Evolutionary conservation across 1,284 basidiomycete genomes (phyloP), one percentile per base, ranked within the genome.

Genomic region (Sparassis latifolia): DNA sequence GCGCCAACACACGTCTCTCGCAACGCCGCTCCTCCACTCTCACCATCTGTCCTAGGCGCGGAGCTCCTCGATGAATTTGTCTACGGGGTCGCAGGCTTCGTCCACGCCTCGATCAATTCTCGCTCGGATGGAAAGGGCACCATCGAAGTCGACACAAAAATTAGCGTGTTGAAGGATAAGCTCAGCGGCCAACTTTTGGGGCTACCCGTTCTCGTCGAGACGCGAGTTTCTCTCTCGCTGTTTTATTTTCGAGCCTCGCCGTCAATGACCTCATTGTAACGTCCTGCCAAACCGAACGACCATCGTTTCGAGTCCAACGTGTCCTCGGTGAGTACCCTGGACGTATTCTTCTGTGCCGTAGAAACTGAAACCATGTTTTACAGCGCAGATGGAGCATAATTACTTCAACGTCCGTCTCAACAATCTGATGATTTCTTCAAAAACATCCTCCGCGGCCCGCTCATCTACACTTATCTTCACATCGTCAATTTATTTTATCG

Each of bases 51-150:
- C 59, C 86, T 98, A 42, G 92, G 91, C 51, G 84, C 95, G 45
- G 91, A 95, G 62, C 94, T 96, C 2, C 72, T 94, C 39, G 95
- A 98, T 69, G 95, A 97, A 65, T 95, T 98, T 65, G 92, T 94
- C 54, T 80, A 80, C 62, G 86, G 91, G 60, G 79, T 99, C 44
- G 94, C 91, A 29, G 92, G 97, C 67, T 99, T 93, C 70, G 75
- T 98, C 29, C 80, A 89, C 67, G 80, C 82, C 60, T 80, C 76
- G 70, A 80, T 89, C 56, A 63, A 65, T 52, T 80, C 71, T 10
- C 74, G 76, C 27, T 75, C 79, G 2, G 57, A 60, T 30, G 74
- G 80, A 55, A 56, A 71, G 47, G 69, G 74, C 5, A 55, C 69
- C 32, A 74, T 86, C 4, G 82, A 97, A 76, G 89, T 98, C 27